phyloP scores from a whole-genome alignment of 2,329 filamentous ascomycete species.

The Penicillium sp. region DNA sequence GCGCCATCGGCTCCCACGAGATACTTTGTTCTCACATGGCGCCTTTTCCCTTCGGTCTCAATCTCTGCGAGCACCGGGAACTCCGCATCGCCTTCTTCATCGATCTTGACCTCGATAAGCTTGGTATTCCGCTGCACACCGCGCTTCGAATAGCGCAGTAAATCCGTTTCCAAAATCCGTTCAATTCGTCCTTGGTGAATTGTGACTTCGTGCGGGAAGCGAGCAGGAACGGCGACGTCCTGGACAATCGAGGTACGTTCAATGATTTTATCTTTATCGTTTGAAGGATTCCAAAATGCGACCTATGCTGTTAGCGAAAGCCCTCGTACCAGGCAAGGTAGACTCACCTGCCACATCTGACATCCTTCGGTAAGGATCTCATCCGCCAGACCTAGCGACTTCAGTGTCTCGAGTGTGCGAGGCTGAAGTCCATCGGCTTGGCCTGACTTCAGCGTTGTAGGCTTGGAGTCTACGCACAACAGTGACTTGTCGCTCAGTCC shows the following conservation, averaged over 20 bases:
- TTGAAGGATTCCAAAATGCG: constrained; percentile 68
- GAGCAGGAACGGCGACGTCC: constrained; percentile 62
- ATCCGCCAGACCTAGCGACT: constrained; percentile 42
- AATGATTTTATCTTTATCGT: constrained; percentile 53
- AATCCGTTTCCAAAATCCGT: constrained; percentile 65
- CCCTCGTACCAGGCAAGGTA: neutral
- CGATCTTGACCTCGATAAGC: constrained; percentile 60
- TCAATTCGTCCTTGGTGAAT: constrained; percentile 72
- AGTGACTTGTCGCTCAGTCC: constrained; percentile 43
- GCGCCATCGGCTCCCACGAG: constrained; percentile 71
- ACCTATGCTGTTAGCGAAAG: constrained; percentile 14
- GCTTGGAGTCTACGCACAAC: constrained; percentile 45
- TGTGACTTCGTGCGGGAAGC: constrained; percentile 69
- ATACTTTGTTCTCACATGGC: constrained; percentile 62
- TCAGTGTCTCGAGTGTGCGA: constrained; percentile 45
- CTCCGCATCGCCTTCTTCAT: constrained; percentile 47
- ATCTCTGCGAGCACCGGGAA: constrained; percentile 37
- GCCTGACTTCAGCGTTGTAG: constrained; percentile 39
- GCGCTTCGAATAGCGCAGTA: constrained; percentile 59
- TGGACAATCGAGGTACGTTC: constrained; percentile 56
- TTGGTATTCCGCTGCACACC: constrained; percentile 64
- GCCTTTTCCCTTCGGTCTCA: constrained; percentile 28
- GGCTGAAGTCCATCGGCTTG: constrained; percentile 47
- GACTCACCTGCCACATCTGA: constrained; percentile 48
- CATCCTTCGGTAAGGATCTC: constrained; percentile 41